A percentile compares a stretch with the other conserved stretches of the same genome.
Conservation (phyloP, 345 rosid genomes). For the Physaria fendleri region DNA sequence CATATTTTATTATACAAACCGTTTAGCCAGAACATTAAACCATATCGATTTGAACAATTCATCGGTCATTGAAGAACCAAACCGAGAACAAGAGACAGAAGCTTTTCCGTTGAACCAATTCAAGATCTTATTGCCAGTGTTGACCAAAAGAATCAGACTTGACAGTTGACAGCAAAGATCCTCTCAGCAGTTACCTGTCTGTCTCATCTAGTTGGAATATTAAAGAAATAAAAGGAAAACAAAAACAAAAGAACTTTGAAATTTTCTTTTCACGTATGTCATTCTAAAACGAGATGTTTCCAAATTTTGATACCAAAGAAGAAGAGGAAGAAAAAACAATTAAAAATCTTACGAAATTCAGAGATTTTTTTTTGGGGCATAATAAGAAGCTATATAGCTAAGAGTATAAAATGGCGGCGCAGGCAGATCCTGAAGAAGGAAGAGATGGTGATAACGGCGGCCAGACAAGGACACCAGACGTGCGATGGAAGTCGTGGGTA, state of each 20-base stretch:
- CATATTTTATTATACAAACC: no score
- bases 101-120: no score
- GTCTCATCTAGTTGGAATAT: background rate
- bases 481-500: conserved; percentile 75
- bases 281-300: background rate
- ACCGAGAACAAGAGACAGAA: no score
- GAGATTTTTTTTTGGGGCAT: background rate
- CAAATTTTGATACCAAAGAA: background rate
- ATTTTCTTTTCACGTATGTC: background rate
- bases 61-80: no score
- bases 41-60: no score
- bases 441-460: background rate
- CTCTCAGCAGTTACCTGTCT: background rate
- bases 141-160: no score
- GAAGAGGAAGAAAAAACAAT: background rate
- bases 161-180: conserved; percentile 13
- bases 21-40: no score
- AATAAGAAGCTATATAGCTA: background rate
- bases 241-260: background rate
- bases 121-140: no score
- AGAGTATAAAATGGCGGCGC: background rate
- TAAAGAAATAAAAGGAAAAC: background rate
- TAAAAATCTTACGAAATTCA: background rate
- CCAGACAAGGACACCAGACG: background rate
- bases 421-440: conserved; percentile 14